Conservation (phyloP, 2,329 filamentous ascomycete species). For the Penicillium palitans region DNA sequence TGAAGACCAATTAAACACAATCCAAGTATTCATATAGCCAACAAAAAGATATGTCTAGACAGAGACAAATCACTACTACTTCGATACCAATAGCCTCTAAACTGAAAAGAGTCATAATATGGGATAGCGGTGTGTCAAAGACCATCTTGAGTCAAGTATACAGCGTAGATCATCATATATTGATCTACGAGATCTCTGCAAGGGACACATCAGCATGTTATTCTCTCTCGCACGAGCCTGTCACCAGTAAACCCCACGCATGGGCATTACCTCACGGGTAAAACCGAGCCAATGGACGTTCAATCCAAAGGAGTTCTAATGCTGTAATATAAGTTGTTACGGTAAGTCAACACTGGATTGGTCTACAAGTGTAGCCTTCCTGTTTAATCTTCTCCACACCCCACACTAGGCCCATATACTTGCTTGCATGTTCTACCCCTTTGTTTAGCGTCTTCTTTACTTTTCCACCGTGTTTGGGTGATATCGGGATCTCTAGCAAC, state of each 20-base stretch:
- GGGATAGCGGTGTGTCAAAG: conserved; percentile 1
- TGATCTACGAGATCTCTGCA: conserved; percentile 3
- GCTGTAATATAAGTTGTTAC: neutral
- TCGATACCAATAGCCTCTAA: no score
- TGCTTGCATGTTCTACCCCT: neutral
- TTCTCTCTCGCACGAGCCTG: conserved; percentile 3
- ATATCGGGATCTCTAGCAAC: no score
- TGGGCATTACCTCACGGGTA: neutral
- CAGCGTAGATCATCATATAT: neutral
- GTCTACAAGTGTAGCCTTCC: neutral
- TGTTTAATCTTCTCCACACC: no score
- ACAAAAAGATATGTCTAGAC: no score
- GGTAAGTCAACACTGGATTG: neutral
- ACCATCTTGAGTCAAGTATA: neutral
- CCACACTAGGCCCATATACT: neutral
- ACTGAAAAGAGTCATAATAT: no score
- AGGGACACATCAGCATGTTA: neutral
- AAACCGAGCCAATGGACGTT: neutral
- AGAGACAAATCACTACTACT: no score
- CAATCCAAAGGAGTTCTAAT: neutral
- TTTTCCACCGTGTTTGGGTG: no score
- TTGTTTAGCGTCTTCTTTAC: no score
- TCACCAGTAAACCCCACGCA: neutral
- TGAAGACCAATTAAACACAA: no score
- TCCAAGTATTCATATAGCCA: no score